Evolutionary conservation across 441 rosid species (phyloP).

Genomic region (Daphne laureola): DNA sequence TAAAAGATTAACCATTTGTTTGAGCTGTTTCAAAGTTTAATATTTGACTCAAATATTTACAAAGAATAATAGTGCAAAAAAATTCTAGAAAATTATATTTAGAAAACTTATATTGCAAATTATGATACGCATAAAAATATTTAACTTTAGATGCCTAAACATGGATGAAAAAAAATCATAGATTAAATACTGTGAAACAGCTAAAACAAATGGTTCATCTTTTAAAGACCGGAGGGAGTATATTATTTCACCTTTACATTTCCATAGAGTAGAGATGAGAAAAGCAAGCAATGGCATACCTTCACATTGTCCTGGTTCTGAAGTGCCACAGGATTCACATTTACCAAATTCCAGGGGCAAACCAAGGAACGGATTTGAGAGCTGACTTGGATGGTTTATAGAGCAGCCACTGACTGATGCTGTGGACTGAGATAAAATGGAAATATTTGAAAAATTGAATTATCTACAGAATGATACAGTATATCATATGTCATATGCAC

Average conservation of each 20-base stretch:
- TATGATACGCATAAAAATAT: no score
- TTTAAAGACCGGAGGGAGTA: no score
- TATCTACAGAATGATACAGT: slow-evolving; percentile 12
- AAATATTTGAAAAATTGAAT: slow-evolving; percentile 3
- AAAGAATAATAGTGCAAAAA: no score
- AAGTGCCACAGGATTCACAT: slow-evolving; percentile 89
- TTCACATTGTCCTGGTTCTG: slow-evolving; percentile 84
- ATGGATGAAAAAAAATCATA: no score
- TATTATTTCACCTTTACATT: background rate
- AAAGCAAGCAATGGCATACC: slow-evolving; percentile 36
- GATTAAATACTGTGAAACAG: no score
- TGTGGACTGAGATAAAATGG: slow-evolving; percentile 32
- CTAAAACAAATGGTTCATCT: no score
- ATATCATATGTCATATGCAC: background rate
- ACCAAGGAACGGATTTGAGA: slow-evolving; percentile 82
- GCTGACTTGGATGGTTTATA: slow-evolving; percentile 71
- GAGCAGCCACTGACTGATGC: slow-evolving; percentile 71
- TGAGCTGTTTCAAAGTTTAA: no score
- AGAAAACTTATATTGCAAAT: no score
- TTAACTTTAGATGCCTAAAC: no score
- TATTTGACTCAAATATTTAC: no score
- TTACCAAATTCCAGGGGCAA: slow-evolving; percentile 88
- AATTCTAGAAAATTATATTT: no score
- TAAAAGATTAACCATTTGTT: no score
- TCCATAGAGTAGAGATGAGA: slow-evolving; percentile 1